Percentiles rank a stretch among this genome's conserved stretches.
These are phyloP conservation scores for Daldinia concentrica DNA, from an alignment of 495 filamentous ascomycete genomes.

Conservation along the genomic window DNA sequence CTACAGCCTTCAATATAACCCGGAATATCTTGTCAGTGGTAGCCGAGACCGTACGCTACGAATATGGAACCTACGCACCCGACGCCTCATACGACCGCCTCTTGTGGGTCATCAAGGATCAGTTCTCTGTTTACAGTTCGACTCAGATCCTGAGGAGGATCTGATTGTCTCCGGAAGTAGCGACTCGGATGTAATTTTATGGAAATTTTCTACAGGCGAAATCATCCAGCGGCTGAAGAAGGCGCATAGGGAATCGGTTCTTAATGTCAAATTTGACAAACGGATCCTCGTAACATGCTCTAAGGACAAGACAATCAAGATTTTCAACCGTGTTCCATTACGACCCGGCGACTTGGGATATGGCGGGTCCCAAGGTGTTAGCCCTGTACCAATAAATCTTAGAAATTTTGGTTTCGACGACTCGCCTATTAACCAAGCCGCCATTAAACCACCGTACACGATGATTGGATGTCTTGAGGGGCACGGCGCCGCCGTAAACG, in stretches of 20 bases:
- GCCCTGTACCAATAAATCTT: conserved; percentile 62
- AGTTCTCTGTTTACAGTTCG: conserved; percentile 95
- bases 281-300: conserved; percentile 94
- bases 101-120: conserved; percentile 82
- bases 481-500: conserved; percentile 93
- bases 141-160: conserved; percentile 88
- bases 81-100: conserved; percentile 74
- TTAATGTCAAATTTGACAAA: conserved; percentile 95
- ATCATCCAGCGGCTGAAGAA: conserved; percentile 73
- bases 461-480: conserved; percentile 80
- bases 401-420: conserved; percentile 60
- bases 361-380: conserved; percentile 48
- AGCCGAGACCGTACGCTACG: conserved; percentile 88
- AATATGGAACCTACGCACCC: conserved; percentile 88
- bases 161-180: conserved; percentile 93
- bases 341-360: conserved; percentile 75
- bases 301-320: conserved; percentile 94
- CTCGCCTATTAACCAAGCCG: conserved; percentile 54
- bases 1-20: conserved; percentile 89
- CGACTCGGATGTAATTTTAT: conserved; percentile 87
- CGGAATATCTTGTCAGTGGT: conserved; percentile 89
- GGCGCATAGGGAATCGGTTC: conserved; percentile 88
- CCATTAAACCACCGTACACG: conserved; percentile 69
- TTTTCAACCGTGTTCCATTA: conserved; percentile 85
- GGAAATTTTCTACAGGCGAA: conserved; percentile 90